Base-by-base conservation (phyloP, 106 monocot species). In the Cymbidium sinense region DNA sequence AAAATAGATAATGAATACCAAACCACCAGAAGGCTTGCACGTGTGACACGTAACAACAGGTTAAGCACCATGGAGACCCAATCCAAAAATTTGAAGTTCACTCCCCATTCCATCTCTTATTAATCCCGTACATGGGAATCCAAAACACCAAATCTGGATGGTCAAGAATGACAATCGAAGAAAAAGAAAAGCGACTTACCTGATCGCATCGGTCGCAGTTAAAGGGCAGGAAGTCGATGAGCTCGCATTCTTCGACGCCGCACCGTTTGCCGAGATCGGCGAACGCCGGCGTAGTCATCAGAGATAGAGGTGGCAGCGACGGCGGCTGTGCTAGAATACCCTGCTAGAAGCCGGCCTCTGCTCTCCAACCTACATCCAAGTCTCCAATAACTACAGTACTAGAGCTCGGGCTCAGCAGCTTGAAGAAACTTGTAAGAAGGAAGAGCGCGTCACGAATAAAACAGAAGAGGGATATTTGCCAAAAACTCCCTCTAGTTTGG, bases 201-300 rank as follows among this genome's bases (percentile, higher is more conserved):
- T 93, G 80, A 37, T 75, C 72, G 96, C 96, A 96, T 21, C 93
- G 82, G 37, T 96, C 93, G 73, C 80, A 80, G n/a, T 34, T 74
- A 61, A 80, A 80, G 19, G 80, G 80, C 39, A 80, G 33, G 73
- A 95, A 88, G 77, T 96, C 95, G 79, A 96, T 86, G 78, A 86
- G 93, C 82, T 81, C 81, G 91, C 95, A 96, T 34, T 96, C 95
- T 65, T 73, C 90, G 58, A 93, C 89, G 86, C 87, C 87, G 88
- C 95, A 96, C 74, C 93, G 95, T 83, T 77, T 89, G 33, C 95
- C 93, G 35, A 96, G 81, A 78, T 89, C 70, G 4, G 87, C 87
- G 43, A 93, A 91, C 44, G 86, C 90, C 85, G 89, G 91, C 70
- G 93, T 96, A 37, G 91, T 93, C 95, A 93, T 96, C 52, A 25